Evolutionary conservation across 495 filamentous ascomycete species (phyloP), one percentile per base, ranked within the genome.

Genomic region (Talaromyces trachyspermus): DNA sequence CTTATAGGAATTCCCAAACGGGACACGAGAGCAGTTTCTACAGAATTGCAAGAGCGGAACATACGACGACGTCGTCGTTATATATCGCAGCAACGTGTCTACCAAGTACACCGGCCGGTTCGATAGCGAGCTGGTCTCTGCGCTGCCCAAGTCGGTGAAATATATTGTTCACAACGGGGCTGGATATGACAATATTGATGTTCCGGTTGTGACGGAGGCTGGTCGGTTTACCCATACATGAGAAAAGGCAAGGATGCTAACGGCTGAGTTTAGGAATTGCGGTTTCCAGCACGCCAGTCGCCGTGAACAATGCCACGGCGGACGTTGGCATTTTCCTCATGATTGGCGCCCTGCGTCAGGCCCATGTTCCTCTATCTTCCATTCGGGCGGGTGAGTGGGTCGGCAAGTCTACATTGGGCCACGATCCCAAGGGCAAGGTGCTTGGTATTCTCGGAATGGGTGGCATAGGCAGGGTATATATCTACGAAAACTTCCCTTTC

Each of bases 141-240:
- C 66, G 5, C 69, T 88, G 11, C 89, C 89, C 1, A 55, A 62
- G 24, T 82, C 78, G 2, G 59, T 95, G 30, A 82, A 77, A 51
- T 95, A 85, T 62, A 76, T 95, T 52, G 85, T 80, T 58, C 89
- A 95, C 60, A 90, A 88, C 56, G 89, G 88, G 26, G 87, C 87
- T 23, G 87, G 87, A 2, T 92, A 92, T 59, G 87, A 92, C 54
- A 86, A 88, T 48, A 77, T 92, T 23, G 84, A 90, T 54, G 70
- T 88, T 20, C 54, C 75, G 5, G 80, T 77, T n/a, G 89, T 85
- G 61, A 74, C 81, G 11, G 64, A 71, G 24, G 69, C 75, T 52
- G 71, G 74, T 70, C 49, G 15, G 41, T 47, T 7, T 17, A 22
- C 18, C 35, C 3, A 35, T 12, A 26, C 11, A 23, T 5, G 7